Percentiles rank a stretch among this genome's conserved stretches.
These are phyloP conservation scores for Globisporangium acanthophoron DNA, from an alignment of 352 stramenopile species.

Conservation along the genomic window DNA sequence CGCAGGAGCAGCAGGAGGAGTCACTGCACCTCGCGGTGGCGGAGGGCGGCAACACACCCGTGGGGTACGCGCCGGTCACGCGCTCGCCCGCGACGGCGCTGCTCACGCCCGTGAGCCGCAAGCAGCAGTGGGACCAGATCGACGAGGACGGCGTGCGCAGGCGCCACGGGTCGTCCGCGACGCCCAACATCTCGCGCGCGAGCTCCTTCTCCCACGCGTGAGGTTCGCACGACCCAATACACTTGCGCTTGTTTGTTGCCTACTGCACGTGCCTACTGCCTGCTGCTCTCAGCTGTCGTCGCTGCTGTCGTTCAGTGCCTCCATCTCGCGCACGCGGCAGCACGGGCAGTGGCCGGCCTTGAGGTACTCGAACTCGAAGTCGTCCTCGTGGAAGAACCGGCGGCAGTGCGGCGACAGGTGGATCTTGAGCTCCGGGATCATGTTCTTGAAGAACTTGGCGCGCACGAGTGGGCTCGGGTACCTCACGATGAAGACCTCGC, in stretches of 20 bases:
- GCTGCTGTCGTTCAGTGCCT: slow-evolving; percentile 10
- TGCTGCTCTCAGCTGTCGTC: slow-evolving; percentile 10
- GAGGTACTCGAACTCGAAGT: slow-evolving; percentile 94
- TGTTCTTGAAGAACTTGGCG: slow-evolving; percentile 88
- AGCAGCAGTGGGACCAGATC: slow-evolving; percentile 46
- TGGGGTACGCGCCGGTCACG: slow-evolving; percentile 33
- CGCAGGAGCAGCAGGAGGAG: slow-evolving; percentile 22
- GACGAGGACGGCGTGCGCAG: slow-evolving; percentile 29
- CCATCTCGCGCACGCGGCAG: slow-evolving; percentile 65
- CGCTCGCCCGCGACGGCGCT: slow-evolving; percentile 49
- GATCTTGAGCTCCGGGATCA: slow-evolving; percentile 92
- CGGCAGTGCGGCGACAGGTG: slow-evolving; percentile 87
- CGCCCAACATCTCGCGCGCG: slow-evolving; percentile 21
- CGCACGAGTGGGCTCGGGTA: slow-evolving; percentile 56
- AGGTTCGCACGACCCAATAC: neutral
- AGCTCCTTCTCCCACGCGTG: slow-evolving; percentile 31
- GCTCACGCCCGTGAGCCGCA: slow-evolving; percentile 44
- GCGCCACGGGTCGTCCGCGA: slow-evolving; percentile 15
- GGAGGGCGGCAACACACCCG: slow-evolving; percentile 48
- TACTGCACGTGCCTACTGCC: neutral
- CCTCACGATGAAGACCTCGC: slow-evolving; percentile 85
- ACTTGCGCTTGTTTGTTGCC: neutral
- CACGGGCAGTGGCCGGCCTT: slow-evolving; percentile 85
- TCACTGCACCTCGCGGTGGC: slow-evolving; percentile 26
- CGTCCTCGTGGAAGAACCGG: slow-evolving; percentile 93